Evolutionary conservation across 164 flowering plant genomes (phyloP), one percentile per base, ranked within the genome.

Genomic region (Chimonanthus salicifolius): DNA sequence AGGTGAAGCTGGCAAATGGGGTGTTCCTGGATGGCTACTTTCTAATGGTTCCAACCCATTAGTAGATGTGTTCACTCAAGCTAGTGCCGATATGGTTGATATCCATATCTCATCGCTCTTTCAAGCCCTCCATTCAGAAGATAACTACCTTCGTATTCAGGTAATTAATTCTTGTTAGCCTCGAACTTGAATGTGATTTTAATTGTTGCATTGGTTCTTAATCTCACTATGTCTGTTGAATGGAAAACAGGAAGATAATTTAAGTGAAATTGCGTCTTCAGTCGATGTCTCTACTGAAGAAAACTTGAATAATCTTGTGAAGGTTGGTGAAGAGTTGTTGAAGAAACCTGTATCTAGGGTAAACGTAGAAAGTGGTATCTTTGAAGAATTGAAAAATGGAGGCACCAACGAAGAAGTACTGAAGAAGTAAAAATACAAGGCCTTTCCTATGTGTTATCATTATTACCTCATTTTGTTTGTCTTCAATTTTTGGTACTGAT

Each of bases 11-110:
- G 65, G 85, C 21, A 80, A 77, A 6, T 84, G 87, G 87, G 82
- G 83, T 7, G 11, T 77, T 33, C 50, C 80, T 44, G 82, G 80
- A 13, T 84, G 84, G 84, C 47, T 78, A 33, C 44, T 63, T 10
- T 68, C 21, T 5, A 44, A 67, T 2, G 82, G 83, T 62, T 71
- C 78, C 2, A 54, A 69, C 47, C 84, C 86, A 45, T 68, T 82
- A 48, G 66, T 82, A 11, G 82, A 84, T 18, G 70, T 68, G 18
- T 82, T 80, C 60, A 76, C 74, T 62, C 80, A 77, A 21, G 80
- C 82, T 33, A 75, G 80, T 65, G 74, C 70, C 16, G 84, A 82
- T 62, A 78, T 82, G 83, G 80, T 76, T 18, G 84, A 81, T 49
- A 71, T 71, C 48, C 81, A 80, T 54, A 50, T 72, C 45, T 71